Base-by-base conservation (phyloP, 2,329 filamentous ascomycete species). In the Cephalotrichum gorgonifer region DNA sequence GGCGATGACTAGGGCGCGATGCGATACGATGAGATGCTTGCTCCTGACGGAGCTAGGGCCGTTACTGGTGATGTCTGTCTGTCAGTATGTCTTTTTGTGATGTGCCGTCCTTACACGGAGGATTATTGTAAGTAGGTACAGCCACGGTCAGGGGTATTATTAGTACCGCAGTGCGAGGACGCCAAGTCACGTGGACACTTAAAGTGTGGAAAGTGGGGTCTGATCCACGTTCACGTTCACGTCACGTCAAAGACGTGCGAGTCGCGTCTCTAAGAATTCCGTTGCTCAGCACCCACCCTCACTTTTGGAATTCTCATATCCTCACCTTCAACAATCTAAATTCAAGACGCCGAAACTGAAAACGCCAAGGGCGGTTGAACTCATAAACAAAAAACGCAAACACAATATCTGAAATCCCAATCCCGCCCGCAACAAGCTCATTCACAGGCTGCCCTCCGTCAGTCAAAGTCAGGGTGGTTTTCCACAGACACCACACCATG, bases 171-270 rank as follows among this genome's bases (percentile, higher is more conserved):
- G 38, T 17, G 38, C 38, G n/a, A 41, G 38, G n/a, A 41, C 59
- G 59, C 60, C 54, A 55, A 48, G 15, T 60, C 62, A 64, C 62
- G 62, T 64, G 63, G 48, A 47, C 35, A 58, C 57, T 57, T 55
- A 49, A 33, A 20, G 4, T 15, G n/a, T 9, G 5, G 33, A 25
- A 25, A 27, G 46, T 48, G 46, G 46, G 46, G 46, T 61, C 56
- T 56, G 55, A 42, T 57, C 64, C 64, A 62, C 63, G 64, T 66
- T 62, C 56, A 56, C 56, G 44, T 58, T 64, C 65, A 63, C 64
- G 64, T 67, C 64, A 66, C 64, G 64, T 52, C 43, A 49, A 43
- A 56, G 56, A 56, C 65, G 65, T 48, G 41, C n/a, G 22, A 43
- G 11, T 27, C 22, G 25, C 22, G 9, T 27, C 39, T 3, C 26